Evolutionary conservation across 1,139 yeast species (phyloP), one percentile per base, ranked within the genome.

Genomic region (Torulaspora pretoriensis): DNA sequence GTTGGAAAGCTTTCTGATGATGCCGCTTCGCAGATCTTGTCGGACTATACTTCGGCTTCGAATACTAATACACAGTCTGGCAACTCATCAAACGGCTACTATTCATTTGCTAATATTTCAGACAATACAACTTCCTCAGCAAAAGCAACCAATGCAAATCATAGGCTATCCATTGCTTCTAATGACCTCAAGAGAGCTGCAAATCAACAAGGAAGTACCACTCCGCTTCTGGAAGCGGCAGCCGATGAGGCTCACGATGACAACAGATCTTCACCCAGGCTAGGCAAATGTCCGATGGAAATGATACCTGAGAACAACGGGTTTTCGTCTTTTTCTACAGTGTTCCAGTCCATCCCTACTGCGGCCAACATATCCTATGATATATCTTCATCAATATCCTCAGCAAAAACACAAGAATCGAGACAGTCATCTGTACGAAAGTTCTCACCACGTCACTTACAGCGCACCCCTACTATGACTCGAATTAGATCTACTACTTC

Each of bases 31-130:
- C 62, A 58, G 40, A 50, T 57, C 7, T 40, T 57, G 19, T 61
- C 65, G 1, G 64, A 59, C 32, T 58, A 56, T 26, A 55, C 62
- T 0, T 39, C 53, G 22, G 45, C 49, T 1, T 47, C 58, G 5
- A 52, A 51, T 28, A 43, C 56, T 2, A 51, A 51, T 29, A 50
- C 57, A 2, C 53, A 55, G 38, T 52, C 63, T n/a, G 56, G 58
- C 10, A 52, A 52, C 33, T 54, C 63, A 5, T 60, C 64, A 4
- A 60, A 60, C 44, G 64, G 60, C 6, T 61, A 54, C 27, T 64
- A 64, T 39, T 63, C 66, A 4, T 64, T 64, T 52, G 68, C 68
- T 7, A 63, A 64, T 37, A 64, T 64, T 22, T 62, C 67, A n/a
- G 68, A 64, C 34, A 64, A 64, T 33, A 64, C 61, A 10, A 52